These are phyloP conservation scores for Omphalea diandra DNA, from an alignment of 441 rosid genomes.

Conservation along the genomic window DNA sequence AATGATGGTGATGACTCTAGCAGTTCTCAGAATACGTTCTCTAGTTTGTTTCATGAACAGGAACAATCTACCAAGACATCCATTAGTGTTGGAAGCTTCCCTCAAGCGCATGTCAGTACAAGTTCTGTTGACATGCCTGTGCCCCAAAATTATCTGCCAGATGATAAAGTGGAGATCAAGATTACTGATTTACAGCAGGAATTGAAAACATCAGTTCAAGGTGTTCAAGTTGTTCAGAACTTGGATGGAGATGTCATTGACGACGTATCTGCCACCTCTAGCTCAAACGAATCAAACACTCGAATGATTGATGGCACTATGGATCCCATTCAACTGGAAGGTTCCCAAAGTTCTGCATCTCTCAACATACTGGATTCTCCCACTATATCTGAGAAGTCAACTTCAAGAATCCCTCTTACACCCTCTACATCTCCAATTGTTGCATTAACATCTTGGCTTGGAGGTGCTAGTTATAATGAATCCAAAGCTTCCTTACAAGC, in stretches of 20 bases:
- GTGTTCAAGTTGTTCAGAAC: constrained; percentile 49
- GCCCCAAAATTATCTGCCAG: constrained; percentile 40
- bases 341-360: constrained; percentile 76
- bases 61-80: constrained; percentile 87
- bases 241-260: constrained; percentile 51
- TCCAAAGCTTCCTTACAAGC: constrained; percentile 46
- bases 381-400: constrained; percentile 82
- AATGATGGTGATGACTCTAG: constrained; percentile 72
- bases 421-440: constrained; percentile 71
- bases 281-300: constrained; percentile 51
- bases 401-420: constrained; percentile 49
- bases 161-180: constrained; percentile 53
- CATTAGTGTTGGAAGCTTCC: constrained; percentile 89
- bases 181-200: constrained; percentile 45
- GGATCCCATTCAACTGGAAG: constrained; percentile 48
- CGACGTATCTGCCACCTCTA: constrained; percentile 50
- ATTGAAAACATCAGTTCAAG: constrained; percentile 45
- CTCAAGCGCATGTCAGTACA: constrained; percentile 83
- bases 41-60: constrained; percentile 89
- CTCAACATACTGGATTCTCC: constrained; percentile 68
- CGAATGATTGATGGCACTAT: constrained; percentile 41
- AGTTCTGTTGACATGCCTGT: constrained; percentile 76
- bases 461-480: constrained; percentile 59
- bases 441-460: constrained; percentile 91
- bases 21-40: constrained; percentile 87